Percentiles rank a stretch among this genome's conserved stretches.
phyloP scores from a whole-genome alignment of 495 filamentous ascomycete genomes.

The Astrocystis sublimbata region DNA sequence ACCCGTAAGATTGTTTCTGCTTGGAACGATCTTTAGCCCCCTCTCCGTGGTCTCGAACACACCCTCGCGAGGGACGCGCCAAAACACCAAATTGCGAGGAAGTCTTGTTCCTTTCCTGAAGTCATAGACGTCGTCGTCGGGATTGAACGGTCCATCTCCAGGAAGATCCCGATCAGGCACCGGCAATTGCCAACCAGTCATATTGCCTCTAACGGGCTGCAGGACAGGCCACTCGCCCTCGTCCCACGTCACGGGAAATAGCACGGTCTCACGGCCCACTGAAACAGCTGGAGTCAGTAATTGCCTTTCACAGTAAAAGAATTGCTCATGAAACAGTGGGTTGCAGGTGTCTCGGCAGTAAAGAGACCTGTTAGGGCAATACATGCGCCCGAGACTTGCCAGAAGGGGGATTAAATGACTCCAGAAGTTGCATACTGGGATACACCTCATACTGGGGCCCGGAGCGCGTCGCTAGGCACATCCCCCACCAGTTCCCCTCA shows the following conservation, averaged over 20 bases:
- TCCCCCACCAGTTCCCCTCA: slow-evolving; percentile 56
- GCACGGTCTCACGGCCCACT: slow-evolving; percentile 59
- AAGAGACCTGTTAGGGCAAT: too few relatives aligned
- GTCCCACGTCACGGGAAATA: slow-evolving; percentile 53
- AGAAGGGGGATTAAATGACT: too few relatives aligned
- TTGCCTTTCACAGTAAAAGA: too few relatives aligned
- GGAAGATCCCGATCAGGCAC: slow-evolving; percentile 27
- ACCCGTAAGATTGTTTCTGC: slow-evolving; percentile 40
- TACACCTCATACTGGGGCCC: slow-evolving; percentile 41
- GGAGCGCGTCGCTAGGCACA: slow-evolving; percentile 48
- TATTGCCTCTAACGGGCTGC: slow-evolving; percentile 42
- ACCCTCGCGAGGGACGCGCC: slow-evolving; percentile 42
- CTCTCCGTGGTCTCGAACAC: slow-evolving; percentile 36
- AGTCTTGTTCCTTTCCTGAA: slow-evolving; percentile 38
- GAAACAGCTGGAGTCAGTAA: too few relatives aligned
- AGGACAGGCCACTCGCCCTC: slow-evolving; percentile 45
- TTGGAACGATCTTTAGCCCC: slow-evolving; percentile 40
- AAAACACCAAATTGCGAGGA: slow-evolving; percentile 45
- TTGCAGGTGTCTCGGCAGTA: too few relatives aligned
- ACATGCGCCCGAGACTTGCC: too few relatives aligned
- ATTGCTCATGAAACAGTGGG: too few relatives aligned
- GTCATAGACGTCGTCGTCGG: slow-evolving; percentile 41
- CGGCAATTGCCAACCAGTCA: slow-evolving; percentile 45
- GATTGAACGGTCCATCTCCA: slow-evolving; percentile 40
- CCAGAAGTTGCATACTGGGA: too few relatives aligned